A percentile compares a stretch with the other conserved stretches of the same genome.
Conservation (phyloP, 176 grass and related monocot species). For the Poa annua region DNA sequence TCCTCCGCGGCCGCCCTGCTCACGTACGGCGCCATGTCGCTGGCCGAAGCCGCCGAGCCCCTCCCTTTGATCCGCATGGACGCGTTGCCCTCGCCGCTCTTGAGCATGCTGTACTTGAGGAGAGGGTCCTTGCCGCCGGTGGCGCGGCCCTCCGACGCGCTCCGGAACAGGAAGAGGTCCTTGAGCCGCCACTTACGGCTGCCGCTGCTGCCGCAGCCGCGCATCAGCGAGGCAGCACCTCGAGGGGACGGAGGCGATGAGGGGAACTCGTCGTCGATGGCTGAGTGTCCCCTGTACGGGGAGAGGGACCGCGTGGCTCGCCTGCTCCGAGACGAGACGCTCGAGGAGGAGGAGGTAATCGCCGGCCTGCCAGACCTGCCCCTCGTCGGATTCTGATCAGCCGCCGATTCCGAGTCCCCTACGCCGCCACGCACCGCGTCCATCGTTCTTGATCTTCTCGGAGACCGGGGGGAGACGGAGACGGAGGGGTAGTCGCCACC, state of each 20-base stretch:
- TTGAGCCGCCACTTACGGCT: slow-evolving; percentile 87
- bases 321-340: slow-evolving; percentile 19
- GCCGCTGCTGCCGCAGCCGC: slow-evolving; percentile 70
- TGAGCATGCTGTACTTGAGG: slow-evolving; percentile 65
- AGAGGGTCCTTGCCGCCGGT: slow-evolving; percentile 75
- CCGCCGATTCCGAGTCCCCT: neutral
- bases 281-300: slow-evolving; percentile 49
- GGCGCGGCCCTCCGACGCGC: slow-evolving; percentile 86
- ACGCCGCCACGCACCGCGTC: neutral
- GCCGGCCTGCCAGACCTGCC: slow-evolving; percentile 44
- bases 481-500: slow-evolving; percentile 13
- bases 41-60: slow-evolving; percentile 52
- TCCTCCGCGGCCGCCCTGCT: slow-evolving; percentile 66
- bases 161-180: slow-evolving; percentile 92
- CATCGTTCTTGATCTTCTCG: slow-evolving; percentile 9
- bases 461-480: slow-evolving; percentile 26
- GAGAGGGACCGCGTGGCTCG: slow-evolving; percentile 68
- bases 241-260: slow-evolving; percentile 44
- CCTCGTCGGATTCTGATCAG: slow-evolving; percentile 14
- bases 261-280: slow-evolving; percentile 40
- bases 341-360: neutral
- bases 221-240: slow-evolving; percentile 40
- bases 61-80: slow-evolving; percentile 55
- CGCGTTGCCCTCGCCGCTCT: slow-evolving; percentile 24
- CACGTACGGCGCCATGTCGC: slow-evolving; percentile 67